Conservation (phyloP, 108 stramenopile genomes). For the Cylindrotheca fusiformis region DNA sequence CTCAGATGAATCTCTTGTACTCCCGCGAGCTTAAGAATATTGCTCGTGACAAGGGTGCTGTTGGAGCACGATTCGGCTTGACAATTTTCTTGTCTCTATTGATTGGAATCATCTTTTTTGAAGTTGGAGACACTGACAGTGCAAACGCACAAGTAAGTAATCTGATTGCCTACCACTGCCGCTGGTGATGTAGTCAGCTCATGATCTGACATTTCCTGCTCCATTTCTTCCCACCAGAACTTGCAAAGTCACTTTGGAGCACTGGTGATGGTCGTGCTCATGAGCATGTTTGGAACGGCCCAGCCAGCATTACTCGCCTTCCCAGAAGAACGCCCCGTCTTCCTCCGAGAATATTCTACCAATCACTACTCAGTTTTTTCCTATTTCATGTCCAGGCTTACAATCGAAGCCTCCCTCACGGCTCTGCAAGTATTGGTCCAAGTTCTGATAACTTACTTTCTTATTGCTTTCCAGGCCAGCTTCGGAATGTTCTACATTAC, state of each 20-base stretch:
- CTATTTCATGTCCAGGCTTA: constrained; percentile 67
- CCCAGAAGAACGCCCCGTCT: constrained; percentile 86
- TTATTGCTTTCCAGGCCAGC: constrained; percentile 33
- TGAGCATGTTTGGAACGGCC: constrained; percentile 80
- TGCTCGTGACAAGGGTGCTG: constrained; percentile 45
- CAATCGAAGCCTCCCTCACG: constrained; percentile 59
- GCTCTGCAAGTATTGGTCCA: constrained; percentile 47
- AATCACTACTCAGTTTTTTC: constrained; percentile 73
- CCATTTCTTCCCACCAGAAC: constrained; percentile 10
- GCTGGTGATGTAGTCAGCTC: background rate
- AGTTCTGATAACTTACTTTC: constrained; percentile 37
- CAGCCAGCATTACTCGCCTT: constrained; percentile 69
- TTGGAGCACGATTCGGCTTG: constrained; percentile 56
- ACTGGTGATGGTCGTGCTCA: constrained; percentile 57
- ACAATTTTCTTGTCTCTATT: constrained; percentile 59
- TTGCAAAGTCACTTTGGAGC: constrained; percentile 52
- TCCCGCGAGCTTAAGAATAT: constrained; percentile 55
- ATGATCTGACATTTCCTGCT: background rate
- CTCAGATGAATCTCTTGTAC: constrained; percentile 49
- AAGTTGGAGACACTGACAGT: constrained; percentile 46
- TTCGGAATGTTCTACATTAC: constrained; percentile 26
- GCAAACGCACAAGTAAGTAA: constrained; percentile 7
- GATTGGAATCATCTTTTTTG: constrained; percentile 71
- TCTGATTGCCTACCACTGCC: no score
- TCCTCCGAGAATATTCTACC: constrained; percentile 87